Evolutionary conservation across 2,329 filamentous ascomycete genomes (phyloP).

Genomic region (Clathrospora elynae): DNA sequence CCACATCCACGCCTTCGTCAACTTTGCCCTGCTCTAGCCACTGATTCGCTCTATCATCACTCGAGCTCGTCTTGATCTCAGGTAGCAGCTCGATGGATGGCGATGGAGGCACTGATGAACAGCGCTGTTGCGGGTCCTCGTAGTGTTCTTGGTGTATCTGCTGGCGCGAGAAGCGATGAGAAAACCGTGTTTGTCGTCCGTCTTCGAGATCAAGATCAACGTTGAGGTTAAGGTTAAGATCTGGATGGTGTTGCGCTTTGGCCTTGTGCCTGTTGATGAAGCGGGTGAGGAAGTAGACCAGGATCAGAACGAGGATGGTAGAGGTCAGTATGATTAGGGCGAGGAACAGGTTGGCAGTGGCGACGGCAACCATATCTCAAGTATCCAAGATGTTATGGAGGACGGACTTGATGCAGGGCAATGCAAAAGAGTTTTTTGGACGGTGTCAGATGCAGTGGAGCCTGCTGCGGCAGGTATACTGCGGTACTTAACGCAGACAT

Average conservation of each 20-base stretch:
- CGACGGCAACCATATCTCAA: slow-evolving; percentile 7
- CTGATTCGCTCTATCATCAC: slow-evolving; percentile 21
- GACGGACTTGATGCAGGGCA: no score
- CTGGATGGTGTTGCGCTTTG: background rate
- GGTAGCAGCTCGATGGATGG: slow-evolving; percentile 18
- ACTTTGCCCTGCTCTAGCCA: slow-evolving; percentile 24
- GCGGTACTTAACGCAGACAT: slow-evolving; percentile 12
- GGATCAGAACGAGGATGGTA: slow-evolving; percentile 18
- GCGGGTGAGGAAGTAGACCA: slow-evolving; percentile 21
- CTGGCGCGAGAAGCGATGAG: slow-evolving; percentile 10
- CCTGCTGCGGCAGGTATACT: slow-evolving; percentile 12
- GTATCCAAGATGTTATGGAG: no score
- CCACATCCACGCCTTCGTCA: slow-evolving; percentile 1
- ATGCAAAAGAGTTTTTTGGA: slow-evolving; percentile 2
- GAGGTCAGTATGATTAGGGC: slow-evolving; percentile 22
- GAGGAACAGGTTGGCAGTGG: slow-evolving; percentile 15
- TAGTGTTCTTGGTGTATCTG: slow-evolving; percentile 11
- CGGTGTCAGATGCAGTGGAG: slow-evolving; percentile 6
- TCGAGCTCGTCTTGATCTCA: slow-evolving; percentile 15
- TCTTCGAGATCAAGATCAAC: slow-evolving; percentile 8
- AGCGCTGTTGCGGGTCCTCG: slow-evolving; percentile 10
- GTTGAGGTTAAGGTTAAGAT: slow-evolving; percentile 1
- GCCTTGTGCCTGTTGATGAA: slow-evolving; percentile 11
- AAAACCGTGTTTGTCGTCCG: slow-evolving; percentile 5
- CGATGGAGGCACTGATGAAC: slow-evolving; percentile 9